These are phyloP conservation scores for Arabidopsis hybrid DNA, from an alignment of 441 rosid genomes.

Conservation along the genomic window DNA sequence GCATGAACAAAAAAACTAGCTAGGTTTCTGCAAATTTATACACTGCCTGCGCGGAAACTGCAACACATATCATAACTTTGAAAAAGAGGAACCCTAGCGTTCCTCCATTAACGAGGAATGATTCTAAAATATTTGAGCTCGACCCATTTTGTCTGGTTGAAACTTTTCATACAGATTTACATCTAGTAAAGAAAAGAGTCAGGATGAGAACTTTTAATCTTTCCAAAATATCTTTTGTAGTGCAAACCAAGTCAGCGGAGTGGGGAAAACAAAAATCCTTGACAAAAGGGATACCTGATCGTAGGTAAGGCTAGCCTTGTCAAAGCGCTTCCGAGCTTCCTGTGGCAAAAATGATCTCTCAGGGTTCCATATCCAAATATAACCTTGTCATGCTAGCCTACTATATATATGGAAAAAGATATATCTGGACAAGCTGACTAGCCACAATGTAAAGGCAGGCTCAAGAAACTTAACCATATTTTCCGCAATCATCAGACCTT, in stretches of 20 bases:
- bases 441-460: constrained; percentile 8
- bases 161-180: constrained; percentile 1
- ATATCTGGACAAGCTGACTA: constrained; percentile 13
- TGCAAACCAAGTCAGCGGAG: constrained; percentile 17
- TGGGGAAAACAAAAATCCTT: constrained; percentile 18
- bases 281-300: constrained; percentile 74
- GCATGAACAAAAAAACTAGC: background rate
- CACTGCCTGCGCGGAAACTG: constrained; percentile 1
- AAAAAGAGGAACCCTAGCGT: background rate
- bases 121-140: constrained; percentile 2
- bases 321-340: constrained; percentile 99
- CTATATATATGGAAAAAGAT: constrained; percentile 6
- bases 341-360: constrained; percentile 54
- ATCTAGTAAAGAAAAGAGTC: background rate
- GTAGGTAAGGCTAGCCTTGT: constrained; percentile 93
- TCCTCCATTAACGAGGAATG: background rate
- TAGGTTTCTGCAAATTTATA: constrained; percentile 9
- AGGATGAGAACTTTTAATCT: background rate
- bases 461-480: constrained; percentile 20
- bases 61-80: background rate
- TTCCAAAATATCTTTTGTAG: constrained; percentile 8
- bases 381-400: constrained; percentile 17
- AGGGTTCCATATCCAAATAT: constrained; percentile 26
- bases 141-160: constrained; percentile 8
- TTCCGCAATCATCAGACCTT: background rate